Base-by-base conservation (phyloP, 495 filamentous ascomycete genomes). In the Evernia prunastri region DNA sequence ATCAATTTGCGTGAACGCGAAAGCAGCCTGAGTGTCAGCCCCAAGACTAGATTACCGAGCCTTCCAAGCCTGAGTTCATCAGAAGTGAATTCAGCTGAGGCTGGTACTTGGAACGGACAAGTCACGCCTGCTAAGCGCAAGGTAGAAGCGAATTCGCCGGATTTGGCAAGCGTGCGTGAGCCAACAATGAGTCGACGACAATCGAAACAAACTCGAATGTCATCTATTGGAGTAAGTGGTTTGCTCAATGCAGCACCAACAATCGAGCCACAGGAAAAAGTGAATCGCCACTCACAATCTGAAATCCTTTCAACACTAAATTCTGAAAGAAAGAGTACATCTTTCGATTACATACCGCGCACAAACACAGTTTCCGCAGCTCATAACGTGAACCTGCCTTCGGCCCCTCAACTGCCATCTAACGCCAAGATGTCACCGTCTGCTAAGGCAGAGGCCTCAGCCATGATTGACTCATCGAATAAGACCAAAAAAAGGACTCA, bases 1-100 rank as follows among this genome's bases (percentile, higher is more conserved):
- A 37, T 39, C 25, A 47, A 27, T 43, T 33, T 23, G 27, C 62
- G 63, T 11, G 78, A 83, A 31, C 70, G 75, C 66, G 75, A 80
- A 59, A 67, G 70, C 18, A 73, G 73, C 39, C 70, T 77, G 42
- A 80, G 73, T 62, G 74, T 79, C 15, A 82, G 80, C 56, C 79
- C 80, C 11, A 77, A 77, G 61, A 74, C 77, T 37, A 71, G 70
- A 56, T 69, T 74, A 31, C 63, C 69, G 33, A 64, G 65, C 37
- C 42, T 68, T 35, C 63, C 65, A 20, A 59, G 17, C 31, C 29
- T 62, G 40, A 60, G 45, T 29, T 31, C 62, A 11, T 47, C 39
- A 6, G 63, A 60, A 63, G 42, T 40, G 17, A 18, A 17, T 29
- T 9, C 40, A 58, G 47, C 61, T 57, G 25, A 56, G 43, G 36